These are phyloP conservation scores for Penicillium atrosanguineum DNA, from an alignment of 495 filamentous ascomycete species.

Conservation along the genomic window DNA sequence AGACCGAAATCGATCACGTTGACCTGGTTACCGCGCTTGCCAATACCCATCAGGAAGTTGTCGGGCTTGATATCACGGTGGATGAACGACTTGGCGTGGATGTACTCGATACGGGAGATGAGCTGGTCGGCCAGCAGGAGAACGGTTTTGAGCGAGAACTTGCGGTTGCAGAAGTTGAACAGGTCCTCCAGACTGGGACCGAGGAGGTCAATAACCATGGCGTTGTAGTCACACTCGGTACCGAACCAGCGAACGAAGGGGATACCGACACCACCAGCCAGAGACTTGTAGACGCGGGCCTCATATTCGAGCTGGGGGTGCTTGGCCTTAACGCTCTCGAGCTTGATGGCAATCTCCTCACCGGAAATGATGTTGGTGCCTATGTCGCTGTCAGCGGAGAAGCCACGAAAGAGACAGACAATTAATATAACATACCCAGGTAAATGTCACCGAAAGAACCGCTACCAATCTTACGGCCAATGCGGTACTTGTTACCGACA, in stretches of 20 bases:
- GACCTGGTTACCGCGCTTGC: constrained; percentile 99
- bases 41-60: constrained; percentile 99
- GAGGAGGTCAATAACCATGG: constrained; percentile 98
- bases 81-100: constrained; percentile 99
- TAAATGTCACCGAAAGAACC: constrained; percentile 99
- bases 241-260: constrained; percentile 99
- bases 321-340: constrained; percentile 99
- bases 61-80: constrained; percentile 99
- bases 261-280: constrained; percentile 97
- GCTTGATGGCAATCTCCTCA: constrained; percentile 99
- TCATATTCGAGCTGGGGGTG: constrained; percentile 99
- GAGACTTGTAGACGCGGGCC: constrained; percentile 98
- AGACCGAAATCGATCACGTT: constrained; percentile 99
- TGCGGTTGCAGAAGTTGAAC: constrained; percentile 99
- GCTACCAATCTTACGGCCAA: constrained; percentile 98
- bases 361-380: constrained; percentile 99
- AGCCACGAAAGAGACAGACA: not conserved
- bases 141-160: constrained; percentile 99
- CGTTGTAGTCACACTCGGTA: constrained; percentile 99
- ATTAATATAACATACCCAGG: constrained; percentile 60
- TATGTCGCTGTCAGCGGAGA: constrained; percentile 22
- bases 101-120: constrained; percentile 99
- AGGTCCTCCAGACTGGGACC: constrained; percentile 97
- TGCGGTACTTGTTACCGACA: constrained; percentile 99
- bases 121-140: constrained; percentile 96